These are phyloP conservation scores for Xerocomellus dryophilus DNA, from an alignment of 768 basidiomycete genomes.

Conservation along the genomic window DNA sequence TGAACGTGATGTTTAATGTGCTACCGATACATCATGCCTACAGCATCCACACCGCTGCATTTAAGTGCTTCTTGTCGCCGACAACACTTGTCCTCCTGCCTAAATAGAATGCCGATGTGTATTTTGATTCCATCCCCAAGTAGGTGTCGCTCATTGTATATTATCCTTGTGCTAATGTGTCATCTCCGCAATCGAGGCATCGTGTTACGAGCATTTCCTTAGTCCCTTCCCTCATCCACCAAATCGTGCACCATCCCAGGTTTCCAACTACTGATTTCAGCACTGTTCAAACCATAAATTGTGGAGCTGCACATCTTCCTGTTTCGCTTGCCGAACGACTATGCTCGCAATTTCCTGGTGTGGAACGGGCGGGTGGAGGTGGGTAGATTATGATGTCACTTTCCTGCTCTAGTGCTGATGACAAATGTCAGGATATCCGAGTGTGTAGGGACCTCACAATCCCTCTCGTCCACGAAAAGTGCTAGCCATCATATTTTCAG, in stretches of 20 bases:
- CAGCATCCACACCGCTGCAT: conserved; percentile 51
- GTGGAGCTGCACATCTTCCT: conserved; percentile 70
- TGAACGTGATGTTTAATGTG: conserved; percentile 51
- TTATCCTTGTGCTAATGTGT: background rate
- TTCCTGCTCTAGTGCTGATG: conserved; percentile 3
- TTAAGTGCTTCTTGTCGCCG: conserved; percentile 47
- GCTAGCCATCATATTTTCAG: conserved; percentile 31
- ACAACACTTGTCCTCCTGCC: conserved; percentile 53
- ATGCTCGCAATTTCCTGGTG: conserved; percentile 33
- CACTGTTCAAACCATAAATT: conserved; percentile 41
- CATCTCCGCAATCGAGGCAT: conserved; percentile 40
- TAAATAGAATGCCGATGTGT: conserved; percentile 55
- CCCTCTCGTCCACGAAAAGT: background rate
- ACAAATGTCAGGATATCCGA: conserved; percentile 60
- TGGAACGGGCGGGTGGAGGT: conserved; percentile 47
- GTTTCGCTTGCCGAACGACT: conserved; percentile 47
- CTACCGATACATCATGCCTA: conserved; percentile 70
- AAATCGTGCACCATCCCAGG: conserved; percentile 54
- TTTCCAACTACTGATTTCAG: conserved; percentile 51
- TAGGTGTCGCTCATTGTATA: conserved; percentile 28
- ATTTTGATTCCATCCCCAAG: conserved; percentile 57
- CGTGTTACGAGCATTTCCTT: conserved; percentile 47
- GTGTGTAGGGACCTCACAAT: conserved; percentile 41
- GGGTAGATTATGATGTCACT: conserved; percentile 3
- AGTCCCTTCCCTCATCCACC: conserved; percentile 64